phyloP scores from a whole-genome alignment of 139 green algal species.

The Chlorella sp. region DNA sequence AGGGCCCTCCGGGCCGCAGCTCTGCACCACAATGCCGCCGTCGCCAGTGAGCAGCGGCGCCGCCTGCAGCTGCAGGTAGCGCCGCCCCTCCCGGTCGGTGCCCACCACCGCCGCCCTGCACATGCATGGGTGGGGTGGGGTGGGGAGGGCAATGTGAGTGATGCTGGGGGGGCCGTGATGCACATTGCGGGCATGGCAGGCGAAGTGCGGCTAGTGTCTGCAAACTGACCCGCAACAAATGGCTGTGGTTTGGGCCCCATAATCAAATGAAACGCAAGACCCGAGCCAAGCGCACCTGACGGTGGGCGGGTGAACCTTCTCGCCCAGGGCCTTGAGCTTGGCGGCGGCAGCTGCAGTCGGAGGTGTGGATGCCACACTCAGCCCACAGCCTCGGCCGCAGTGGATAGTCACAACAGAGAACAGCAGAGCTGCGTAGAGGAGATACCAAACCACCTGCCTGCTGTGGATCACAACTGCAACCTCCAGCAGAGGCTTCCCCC shows the following conservation, averaged over 20 bases:
- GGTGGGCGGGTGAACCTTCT: slow-evolving; percentile 17
- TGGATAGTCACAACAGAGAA: too few relatives aligned
- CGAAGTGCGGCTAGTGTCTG: too few relatives aligned
- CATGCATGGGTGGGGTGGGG: neutral
- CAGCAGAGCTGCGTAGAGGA: too few relatives aligned
- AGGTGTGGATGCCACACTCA: neutral
- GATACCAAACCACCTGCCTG: too few relatives aligned
- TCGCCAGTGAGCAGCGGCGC: slow-evolving; percentile 29
- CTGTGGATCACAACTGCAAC: too few relatives aligned
- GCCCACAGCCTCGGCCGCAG: neutral
- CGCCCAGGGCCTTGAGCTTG: slow-evolving; percentile 20
- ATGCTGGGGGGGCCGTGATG: too few relatives aligned
- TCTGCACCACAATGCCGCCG: neutral
- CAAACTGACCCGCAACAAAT: too few relatives aligned
- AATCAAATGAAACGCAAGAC: neutral
- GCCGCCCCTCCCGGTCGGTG: slow-evolving; percentile 43
- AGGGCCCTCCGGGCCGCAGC: neutral
- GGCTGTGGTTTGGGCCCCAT: too few relatives aligned
- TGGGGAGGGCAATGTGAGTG: neutral
- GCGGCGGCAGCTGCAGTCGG: slow-evolving; percentile 14
- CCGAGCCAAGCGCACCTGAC: slow-evolving; percentile 8
- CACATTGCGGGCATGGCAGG: too few relatives aligned
- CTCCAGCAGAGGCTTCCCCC: neutral
- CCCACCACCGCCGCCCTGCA: slow-evolving; percentile 28
- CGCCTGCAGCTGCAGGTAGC: slow-evolving; percentile 43